Percentiles rank a stretch among this genome's conserved stretches.
Conservation (phyloP, 2,329 filamentous ascomycete species). For the Colletotrichum tanaceti region DNA sequence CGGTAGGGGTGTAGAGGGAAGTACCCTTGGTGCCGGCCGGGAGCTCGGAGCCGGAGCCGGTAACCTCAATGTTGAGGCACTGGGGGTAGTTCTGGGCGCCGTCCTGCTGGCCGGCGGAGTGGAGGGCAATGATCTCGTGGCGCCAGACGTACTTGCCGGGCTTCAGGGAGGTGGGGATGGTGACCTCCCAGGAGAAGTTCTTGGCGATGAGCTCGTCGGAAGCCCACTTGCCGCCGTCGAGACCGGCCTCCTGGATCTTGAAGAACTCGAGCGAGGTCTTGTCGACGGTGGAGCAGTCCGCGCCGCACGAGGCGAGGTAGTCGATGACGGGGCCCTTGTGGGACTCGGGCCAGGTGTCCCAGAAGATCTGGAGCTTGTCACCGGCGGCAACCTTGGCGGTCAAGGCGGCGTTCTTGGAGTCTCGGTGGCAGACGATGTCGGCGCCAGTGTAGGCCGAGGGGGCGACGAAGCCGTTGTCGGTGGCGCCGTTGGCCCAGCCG, state of each 20-base stretch:
- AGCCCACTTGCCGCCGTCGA: slow-evolving; percentile 65
- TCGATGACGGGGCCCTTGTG: slow-evolving; percentile 72
- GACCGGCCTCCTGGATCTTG: slow-evolving; percentile 69
- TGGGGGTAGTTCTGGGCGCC: slow-evolving; percentile 65
- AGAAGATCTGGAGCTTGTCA: slow-evolving; percentile 67
- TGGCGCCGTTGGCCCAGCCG: slow-evolving; percentile 50
- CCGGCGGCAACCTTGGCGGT: slow-evolving; percentile 67
- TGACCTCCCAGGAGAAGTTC: slow-evolving; percentile 59
- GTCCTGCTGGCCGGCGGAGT: slow-evolving; percentile 55
- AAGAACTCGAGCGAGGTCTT: slow-evolving; percentile 65
- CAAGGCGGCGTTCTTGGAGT: slow-evolving; percentile 53
- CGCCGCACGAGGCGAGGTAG: slow-evolving; percentile 68
- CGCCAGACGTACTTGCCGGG: slow-evolving; percentile 66
- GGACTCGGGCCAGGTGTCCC: slow-evolving; percentile 73
- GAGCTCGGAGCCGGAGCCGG: slow-evolving; percentile 50
- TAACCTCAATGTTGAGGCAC: slow-evolving; percentile 62
- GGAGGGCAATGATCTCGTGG: slow-evolving; percentile 67
- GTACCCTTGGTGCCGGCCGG: slow-evolving; percentile 50
- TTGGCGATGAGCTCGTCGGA: slow-evolving; percentile 62
- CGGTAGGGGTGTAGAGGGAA: slow-evolving; percentile 50
- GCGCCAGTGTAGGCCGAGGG: slow-evolving; percentile 52
- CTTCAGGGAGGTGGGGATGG: slow-evolving; percentile 59
- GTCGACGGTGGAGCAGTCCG: slow-evolving; percentile 64
- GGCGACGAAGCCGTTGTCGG: slow-evolving; percentile 59
- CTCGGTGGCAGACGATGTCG: slow-evolving; percentile 63